phyloP scores from a whole-genome alignment of 2,329 filamentous ascomycete genomes.

The Aspergillus piperis region DNA sequence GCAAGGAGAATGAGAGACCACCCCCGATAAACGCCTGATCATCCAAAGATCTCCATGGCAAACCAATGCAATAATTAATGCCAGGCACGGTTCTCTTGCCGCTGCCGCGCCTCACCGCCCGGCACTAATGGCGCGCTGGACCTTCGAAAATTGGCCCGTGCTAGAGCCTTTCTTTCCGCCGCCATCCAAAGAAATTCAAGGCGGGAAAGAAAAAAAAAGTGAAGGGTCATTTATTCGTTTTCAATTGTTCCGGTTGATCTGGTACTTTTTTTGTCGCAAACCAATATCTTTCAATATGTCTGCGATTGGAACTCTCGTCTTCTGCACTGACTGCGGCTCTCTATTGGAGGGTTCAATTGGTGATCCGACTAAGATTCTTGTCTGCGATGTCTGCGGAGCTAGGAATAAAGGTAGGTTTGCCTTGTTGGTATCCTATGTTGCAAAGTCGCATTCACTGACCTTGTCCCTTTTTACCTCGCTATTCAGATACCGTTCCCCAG shows the following conservation, averaged over 20 bases:
- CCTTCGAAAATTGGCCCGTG: conserved; percentile 17
- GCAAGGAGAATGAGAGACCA: conserved; percentile 17
- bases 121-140: conserved; percentile 22
- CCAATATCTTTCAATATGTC: conserved; percentile 61
- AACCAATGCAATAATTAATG: conserved; percentile 27
- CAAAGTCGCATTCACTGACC: background rate
- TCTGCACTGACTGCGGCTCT: conserved; percentile 91
- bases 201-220: conserved; percentile 10
- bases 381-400: conserved; percentile 83
- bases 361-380: conserved; percentile 71
- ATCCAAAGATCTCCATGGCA: conserved; percentile 12
- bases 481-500: conserved; percentile 70
- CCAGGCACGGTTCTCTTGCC: conserved; percentile 27
- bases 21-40: conserved; percentile 15
- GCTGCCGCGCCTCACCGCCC: conserved; percentile 30
- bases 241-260: background rate
- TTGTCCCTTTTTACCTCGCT: conserved; percentile 7
- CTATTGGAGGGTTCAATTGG: conserved; percentile 79
- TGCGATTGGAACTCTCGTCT: conserved; percentile 85
- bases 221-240: background rate
- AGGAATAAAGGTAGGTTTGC: conserved; percentile 71
- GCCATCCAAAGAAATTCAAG: background rate
- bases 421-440: background rate
- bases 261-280: background rate
- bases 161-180: conserved; percentile 23